Base-by-base conservation (phyloP, 768 basidiomycete species). In the Kwoniella shandongensis region DNA sequence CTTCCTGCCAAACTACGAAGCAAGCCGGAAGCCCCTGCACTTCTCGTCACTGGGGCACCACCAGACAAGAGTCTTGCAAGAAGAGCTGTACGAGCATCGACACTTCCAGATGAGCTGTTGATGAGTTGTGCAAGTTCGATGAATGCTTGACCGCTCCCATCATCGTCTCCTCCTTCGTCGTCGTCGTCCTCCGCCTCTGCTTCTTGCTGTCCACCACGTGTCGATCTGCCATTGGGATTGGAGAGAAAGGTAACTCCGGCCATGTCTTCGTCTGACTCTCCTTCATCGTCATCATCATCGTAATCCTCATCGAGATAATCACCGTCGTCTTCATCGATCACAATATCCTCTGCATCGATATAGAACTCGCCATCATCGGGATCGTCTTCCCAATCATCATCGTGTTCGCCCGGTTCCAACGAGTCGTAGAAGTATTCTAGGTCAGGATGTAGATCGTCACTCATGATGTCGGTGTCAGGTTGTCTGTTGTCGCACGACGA, bases 361-460 rank as follows among this genome's bases (percentile, higher is more conserved):
- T 60, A 32, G 5, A 29, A 29, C 8, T 48, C 18, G 26, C 38
- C 50, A 25, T 54, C 54, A 1, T 40, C 47, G 30, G 60, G 63
- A 15, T 55, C 51, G 18, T 61, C 66, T 39, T 56, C 59, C 17
- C 50, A 52, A 15, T 53, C 54, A 30, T 59, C 65, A 13, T 66
- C 57, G 25, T 51, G 53, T n/a, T 35, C 53, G 20, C 30, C 39
- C 7, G 32, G 6, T 6, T 32, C 32, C 32, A 56, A 23, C 8
- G 62, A 36, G 42, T 59, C 53, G 57, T 63, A 63, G 40, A 63
- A 63, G 15, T 45, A 50, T 8, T 54, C 57, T 1, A 63, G 55
- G 55, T 63, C 62, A 27, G 62, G 62, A 54, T 63, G 62, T 17
- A 46, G 42, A 42, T 49, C 50, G 30, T 55, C 54, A 32, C 46